Evolutionary conservation across 2,329 filamentous ascomycete species (phyloP).

Genomic region (Tothia fuscella): DNA sequence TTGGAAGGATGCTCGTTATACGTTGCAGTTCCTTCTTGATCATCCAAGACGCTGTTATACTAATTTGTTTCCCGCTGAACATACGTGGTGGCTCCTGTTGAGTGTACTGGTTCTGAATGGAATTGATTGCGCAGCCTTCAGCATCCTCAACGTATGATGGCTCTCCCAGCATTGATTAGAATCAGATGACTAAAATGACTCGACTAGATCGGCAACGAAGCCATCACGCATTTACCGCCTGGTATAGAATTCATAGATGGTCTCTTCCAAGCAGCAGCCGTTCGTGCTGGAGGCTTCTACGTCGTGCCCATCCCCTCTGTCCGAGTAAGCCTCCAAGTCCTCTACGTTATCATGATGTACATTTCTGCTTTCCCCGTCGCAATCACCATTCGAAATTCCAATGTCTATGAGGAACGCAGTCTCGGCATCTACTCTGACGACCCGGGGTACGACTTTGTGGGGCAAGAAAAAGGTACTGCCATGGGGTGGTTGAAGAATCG

Average conservation of each 20-base stretch:
- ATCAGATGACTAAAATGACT: conserved; percentile 8
- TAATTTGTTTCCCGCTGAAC: conserved; percentile 46
- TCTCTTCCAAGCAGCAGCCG: conserved; percentile 45
- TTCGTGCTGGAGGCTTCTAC: conserved; percentile 38
- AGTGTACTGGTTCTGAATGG: conserved; percentile 42
- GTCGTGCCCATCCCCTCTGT: conserved; percentile 37
- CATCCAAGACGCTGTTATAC: conserved; percentile 53
- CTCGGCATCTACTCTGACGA: conserved; percentile 45
- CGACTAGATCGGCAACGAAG: conserved; percentile 37
- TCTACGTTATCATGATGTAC: conserved; percentile 55
- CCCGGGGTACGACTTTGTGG: conserved; percentile 14
- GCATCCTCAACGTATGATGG: conserved; percentile 39
- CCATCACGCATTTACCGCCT: conserved; percentile 33
- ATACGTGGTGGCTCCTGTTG: conserved; percentile 44
- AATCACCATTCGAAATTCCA: conserved; percentile 45
- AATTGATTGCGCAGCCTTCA: conserved; percentile 39
- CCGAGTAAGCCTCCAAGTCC: conserved; percentile 44
- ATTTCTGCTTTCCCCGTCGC: conserved; percentile 50
- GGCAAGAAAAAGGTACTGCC: conserved; percentile 1
- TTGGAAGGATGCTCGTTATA: conserved; percentile 28
- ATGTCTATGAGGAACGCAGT: conserved; percentile 50
- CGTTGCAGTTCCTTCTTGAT: conserved; percentile 46
- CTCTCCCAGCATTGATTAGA: background rate
- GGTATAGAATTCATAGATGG: conserved; percentile 42
- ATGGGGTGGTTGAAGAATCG: conserved; percentile 5